A percentile compares a stretch with the other conserved stretches of the same genome.
These are phyloP conservation scores for Ophiosphaerella herpotricha DNA, from an alignment of 2,329 filamentous ascomycete genomes.

Conservation along the genomic window DNA sequence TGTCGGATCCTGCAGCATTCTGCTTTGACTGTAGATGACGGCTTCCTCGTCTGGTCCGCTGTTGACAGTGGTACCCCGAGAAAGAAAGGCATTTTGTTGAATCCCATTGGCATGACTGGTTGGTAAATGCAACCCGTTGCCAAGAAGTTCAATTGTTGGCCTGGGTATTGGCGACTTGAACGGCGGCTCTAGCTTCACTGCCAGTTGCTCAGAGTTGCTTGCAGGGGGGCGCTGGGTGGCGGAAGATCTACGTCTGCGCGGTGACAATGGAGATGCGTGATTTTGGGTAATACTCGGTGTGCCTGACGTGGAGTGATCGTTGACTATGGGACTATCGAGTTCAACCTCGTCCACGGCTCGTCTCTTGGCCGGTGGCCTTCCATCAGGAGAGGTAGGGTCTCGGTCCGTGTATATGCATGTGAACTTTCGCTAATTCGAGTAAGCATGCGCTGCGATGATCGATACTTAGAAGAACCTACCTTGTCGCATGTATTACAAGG, in stretches of 20 bases:
- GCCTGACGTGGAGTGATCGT: slow-evolving; percentile 26
- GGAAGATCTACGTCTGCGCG: slow-evolving; percentile 22
- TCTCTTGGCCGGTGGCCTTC: slow-evolving; percentile 43
- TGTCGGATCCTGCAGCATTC: slow-evolving; percentile 65
- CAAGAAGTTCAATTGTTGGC: slow-evolving; percentile 29
- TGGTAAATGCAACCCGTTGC: slow-evolving; percentile 29
- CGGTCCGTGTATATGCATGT: slow-evolving; percentile 46
- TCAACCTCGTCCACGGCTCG: slow-evolving; percentile 31
- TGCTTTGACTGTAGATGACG: slow-evolving; percentile 58
- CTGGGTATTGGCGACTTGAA: slow-evolving; percentile 23
- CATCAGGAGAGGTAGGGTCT: slow-evolving; percentile 42
- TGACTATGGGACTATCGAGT: slow-evolving; percentile 15
- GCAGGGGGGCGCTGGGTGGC: slow-evolving; percentile 10
- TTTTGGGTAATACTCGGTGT: slow-evolving; percentile 27
- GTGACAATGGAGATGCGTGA: slow-evolving; percentile 24
- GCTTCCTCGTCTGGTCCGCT: slow-evolving; percentile 61
- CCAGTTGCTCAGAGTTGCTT: slow-evolving; percentile 3
- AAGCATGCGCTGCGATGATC: slow-evolving; percentile 10
- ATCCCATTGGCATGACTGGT: slow-evolving; percentile 25
- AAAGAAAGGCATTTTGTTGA: slow-evolving; percentile 28
- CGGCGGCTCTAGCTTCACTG: slow-evolving; percentile 25
- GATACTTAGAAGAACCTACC: slow-evolving; percentile 38
- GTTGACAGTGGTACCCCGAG: slow-evolving; percentile 39
- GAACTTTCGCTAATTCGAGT: slow-evolving; percentile 45
- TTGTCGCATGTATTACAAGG: slow-evolving; percentile 65